Base-by-base conservation (phyloP, 805 yeast species). In the Torulaspora delbrueckii region DNA sequence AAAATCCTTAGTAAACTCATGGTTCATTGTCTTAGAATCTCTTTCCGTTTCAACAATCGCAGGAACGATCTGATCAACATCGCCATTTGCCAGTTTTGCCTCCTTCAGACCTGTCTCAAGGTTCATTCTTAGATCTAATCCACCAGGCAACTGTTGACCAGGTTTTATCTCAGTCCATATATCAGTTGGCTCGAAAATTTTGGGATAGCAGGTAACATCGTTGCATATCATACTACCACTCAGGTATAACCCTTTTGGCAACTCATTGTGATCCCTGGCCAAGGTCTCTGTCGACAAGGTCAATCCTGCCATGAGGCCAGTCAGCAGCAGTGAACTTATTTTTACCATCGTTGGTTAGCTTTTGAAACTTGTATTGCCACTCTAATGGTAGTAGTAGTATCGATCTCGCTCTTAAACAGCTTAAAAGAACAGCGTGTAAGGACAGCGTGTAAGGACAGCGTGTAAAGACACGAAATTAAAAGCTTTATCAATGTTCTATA, bases 101-200 rank as follows among this genome's bases (percentile, higher is more conserved):
- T 83, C 85, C 55, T 75, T 78, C 23, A 67, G 63, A 14, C 84
- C 82, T 0, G 89, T 81, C n/a, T 82, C 86, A 46, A 89, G 66
- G 60, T 87, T 82, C 54, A 90, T 56, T 52, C 86, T 72, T 9
- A 89, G 78, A 62, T 86, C 90, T 25, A 62, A 45, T 10, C 97
- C 98, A 5, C 77, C 77, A 0, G 96, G 96, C 3, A 90, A 73
- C 6, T 76, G 73, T 57, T 87, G 96, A n/a, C 82, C 88, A 39
- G 77, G 82, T 53, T 67, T 72, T 4, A 90, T 76, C 1, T 59
- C 59, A 66, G 81, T 79, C 95, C 96, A 90, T 52, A 84, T 78
- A 1, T 59, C 50, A 0, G 81, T 65, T 1, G 96, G 85, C 31
- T 65, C 76, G 58, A 89, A 88, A 2, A 76, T 50, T 35, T 66